Evolutionary conservation across 768 basidiomycete genomes (phyloP).

Genomic region (Termitomyces heimii): DNA sequence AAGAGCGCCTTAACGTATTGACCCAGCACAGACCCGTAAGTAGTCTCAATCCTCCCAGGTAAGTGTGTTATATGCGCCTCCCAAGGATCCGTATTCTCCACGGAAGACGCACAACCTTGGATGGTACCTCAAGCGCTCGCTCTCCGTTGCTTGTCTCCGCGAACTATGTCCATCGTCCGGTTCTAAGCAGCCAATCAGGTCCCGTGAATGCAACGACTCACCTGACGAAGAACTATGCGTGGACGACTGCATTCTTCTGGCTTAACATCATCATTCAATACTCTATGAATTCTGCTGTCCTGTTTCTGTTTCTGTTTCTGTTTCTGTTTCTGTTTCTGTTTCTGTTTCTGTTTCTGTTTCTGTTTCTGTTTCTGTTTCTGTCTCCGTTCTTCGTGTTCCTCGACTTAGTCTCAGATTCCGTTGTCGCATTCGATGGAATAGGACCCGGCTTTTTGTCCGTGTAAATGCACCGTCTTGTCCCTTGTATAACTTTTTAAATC

Average conservation of each 20-base stretch:
- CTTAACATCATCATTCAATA: background rate
- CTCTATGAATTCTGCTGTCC: background rate
- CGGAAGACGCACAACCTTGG: slow-evolving; percentile 27
- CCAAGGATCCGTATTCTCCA: slow-evolving; percentile 32
- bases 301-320: too few species aligned
- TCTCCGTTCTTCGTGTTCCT: background rate
- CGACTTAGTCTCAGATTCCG: background rate
- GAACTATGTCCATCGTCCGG: slow-evolving; percentile 21
- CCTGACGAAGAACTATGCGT: background rate
- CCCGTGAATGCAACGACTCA: background rate
- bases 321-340: too few species aligned
- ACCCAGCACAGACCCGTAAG: slow-evolving; percentile 25
- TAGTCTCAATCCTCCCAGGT: background rate
- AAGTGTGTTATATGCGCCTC: background rate
- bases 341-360: too few species aligned
- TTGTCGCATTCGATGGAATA: background rate
- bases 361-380: too few species aligned
- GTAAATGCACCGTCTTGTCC: background rate
- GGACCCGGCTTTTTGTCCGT: background rate
- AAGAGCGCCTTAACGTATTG: slow-evolving; percentile 22
- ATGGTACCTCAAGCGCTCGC: slow-evolving; percentile 36
- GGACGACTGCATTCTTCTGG: background rate
- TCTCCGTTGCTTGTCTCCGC: slow-evolving; percentile 28
- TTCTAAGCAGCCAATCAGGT: background rate
- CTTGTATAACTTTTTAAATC: background rate